Conservation (phyloP, 495 filamentous ascomycete genomes). For the Annulohypoxylon nitens region DNA sequence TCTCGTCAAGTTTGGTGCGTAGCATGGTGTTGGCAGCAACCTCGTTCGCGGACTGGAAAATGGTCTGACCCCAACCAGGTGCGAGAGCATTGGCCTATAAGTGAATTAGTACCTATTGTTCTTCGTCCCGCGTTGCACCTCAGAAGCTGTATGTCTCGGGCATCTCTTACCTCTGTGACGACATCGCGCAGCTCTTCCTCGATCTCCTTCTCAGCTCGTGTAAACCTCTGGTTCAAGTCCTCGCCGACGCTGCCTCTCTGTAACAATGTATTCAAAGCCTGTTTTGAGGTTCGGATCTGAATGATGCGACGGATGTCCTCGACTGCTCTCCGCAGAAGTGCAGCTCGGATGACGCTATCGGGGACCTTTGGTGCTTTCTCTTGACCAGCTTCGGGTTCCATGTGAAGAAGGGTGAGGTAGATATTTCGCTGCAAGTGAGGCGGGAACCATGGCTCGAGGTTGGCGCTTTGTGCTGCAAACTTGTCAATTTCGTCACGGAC, state of each 20-base stretch:
- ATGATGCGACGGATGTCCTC: slow-evolving; percentile 94
- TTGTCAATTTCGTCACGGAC: slow-evolving; percentile 33
- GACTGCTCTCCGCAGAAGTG: slow-evolving; percentile 87
- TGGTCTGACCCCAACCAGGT: slow-evolving; percentile 89
- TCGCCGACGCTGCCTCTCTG: slow-evolving; percentile 95
- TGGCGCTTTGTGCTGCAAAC: slow-evolving; percentile 74
- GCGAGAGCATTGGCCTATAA: slow-evolving; percentile 84
- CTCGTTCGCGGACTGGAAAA: slow-evolving; percentile 94
- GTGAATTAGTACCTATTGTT: slow-evolving; percentile 15
- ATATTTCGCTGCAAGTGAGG: slow-evolving; percentile 91
- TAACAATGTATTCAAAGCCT: slow-evolving; percentile 81
- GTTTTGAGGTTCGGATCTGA: slow-evolving; percentile 85
- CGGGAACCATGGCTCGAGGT: slow-evolving; percentile 92
- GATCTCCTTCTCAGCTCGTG: slow-evolving; percentile 94
- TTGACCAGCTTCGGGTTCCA: slow-evolving; percentile 75
- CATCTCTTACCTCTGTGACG: slow-evolving; percentile 79
- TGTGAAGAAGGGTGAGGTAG: slow-evolving; percentile 91
- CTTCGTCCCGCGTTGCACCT: not conserved
- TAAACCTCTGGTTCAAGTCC: slow-evolving; percentile 94
- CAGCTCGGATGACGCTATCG: slow-evolving; percentile 87
- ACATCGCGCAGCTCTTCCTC: slow-evolving; percentile 96
- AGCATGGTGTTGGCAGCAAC: slow-evolving; percentile 81
- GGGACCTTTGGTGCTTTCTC: slow-evolving; percentile 82
- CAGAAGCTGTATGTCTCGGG: not conserved
- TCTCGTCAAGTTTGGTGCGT: slow-evolving; percentile 80